These are phyloP conservation scores for Aureobasidium mangrovei DNA, from an alignment of 2,329 filamentous ascomycete genomes.

Conservation along the genomic window DNA sequence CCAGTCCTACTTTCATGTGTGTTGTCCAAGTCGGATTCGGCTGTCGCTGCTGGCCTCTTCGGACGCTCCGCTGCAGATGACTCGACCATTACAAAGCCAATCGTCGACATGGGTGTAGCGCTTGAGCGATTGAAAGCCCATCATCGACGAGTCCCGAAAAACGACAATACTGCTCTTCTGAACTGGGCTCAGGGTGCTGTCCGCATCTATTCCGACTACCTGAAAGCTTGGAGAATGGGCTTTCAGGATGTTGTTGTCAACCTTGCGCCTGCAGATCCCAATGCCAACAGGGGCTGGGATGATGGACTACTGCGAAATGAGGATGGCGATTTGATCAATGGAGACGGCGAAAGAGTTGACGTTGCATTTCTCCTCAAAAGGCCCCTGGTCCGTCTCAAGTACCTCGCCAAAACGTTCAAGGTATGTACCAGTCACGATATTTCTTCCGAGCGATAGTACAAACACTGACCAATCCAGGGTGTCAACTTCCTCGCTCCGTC, in stretches of 20 bases:
- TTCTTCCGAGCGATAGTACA: constrained; percentile 5
- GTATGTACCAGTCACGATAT: constrained; percentile 32
- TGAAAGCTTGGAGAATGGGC: constrained; percentile 81
- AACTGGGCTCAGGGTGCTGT: constrained; percentile 73
- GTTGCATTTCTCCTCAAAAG: constrained; percentile 88
- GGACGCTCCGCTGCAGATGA: constrained; percentile 50
- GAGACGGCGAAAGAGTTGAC: constrained; percentile 80
- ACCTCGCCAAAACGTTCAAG: constrained; percentile 75
- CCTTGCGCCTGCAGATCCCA: constrained; percentile 64
- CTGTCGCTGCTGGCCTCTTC: constrained; percentile 59
- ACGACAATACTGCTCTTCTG: constrained; percentile 62
- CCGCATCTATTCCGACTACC: constrained; percentile 74
- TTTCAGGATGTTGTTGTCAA: constrained; percentile 95
- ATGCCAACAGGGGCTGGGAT: constrained; percentile 36
- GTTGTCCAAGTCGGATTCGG: constrained; percentile 52
- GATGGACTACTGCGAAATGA: constrained; percentile 49
- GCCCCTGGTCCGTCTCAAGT: constrained; percentile 79
- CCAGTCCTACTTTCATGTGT: constrained; percentile 84
- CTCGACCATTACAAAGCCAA: constrained; percentile 66
- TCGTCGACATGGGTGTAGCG: constrained; percentile 87
- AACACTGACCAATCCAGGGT: constrained; percentile 37
- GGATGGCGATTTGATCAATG: constrained; percentile 55
- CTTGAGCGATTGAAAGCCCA: constrained; percentile 74
- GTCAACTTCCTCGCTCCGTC: constrained; percentile 49
- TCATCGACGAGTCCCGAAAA: constrained; percentile 70